Base-by-base conservation (phyloP, 768 basidiomycete genomes). In the Lentinula sp. region DNA sequence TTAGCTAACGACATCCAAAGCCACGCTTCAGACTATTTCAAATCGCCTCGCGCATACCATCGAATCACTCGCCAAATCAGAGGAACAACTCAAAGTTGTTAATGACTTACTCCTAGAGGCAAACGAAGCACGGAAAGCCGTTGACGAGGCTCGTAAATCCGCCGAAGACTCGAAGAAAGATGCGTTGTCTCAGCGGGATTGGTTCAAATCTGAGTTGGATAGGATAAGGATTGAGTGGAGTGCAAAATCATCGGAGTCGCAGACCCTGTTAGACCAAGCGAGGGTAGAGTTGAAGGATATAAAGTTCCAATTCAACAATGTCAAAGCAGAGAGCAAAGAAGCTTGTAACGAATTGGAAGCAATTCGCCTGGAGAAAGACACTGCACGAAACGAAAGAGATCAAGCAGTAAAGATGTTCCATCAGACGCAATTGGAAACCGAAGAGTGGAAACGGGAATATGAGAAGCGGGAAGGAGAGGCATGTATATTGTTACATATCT, bases 351-450 rank as follows among this genome's bases (percentile, higher is more conserved):
- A 42, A 13, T 12, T 43, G 5, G 18, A 13, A 13, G 23, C 15
- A 1, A 32, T 39, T 1, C 18, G 41, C 7, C 65, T 75, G 5
- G 83, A 87, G 36, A 66, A 75, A 15, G 77, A 75, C 45, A 79
- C 81, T 42, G 79, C 82, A 6, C 35, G 46, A 15, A 42, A 53
- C 8, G 64, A 63, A 59, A 51, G 66, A 18, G 80, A 81, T 55
- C 77, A 80, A 9, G 76, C 77, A 0, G 48, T 83, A 13, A 79
- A 80, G 33, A 69, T 78, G 8, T 72, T 83, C 4, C 81, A 83
- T 61, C 68, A 70, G 4, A 67, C 71, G 23, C 77, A 77, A 55
- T 66, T 81, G 32, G 82, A 86, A 52, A 70, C 72, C 0, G 80
- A 79, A 50, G 74, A 76, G 5, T 79, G 79, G 75, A 84, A 81